These are phyloP conservation scores for Saprolegnia diclina DNA, from an alignment of 352 stramenopile species.

Conservation along the genomic window DNA sequence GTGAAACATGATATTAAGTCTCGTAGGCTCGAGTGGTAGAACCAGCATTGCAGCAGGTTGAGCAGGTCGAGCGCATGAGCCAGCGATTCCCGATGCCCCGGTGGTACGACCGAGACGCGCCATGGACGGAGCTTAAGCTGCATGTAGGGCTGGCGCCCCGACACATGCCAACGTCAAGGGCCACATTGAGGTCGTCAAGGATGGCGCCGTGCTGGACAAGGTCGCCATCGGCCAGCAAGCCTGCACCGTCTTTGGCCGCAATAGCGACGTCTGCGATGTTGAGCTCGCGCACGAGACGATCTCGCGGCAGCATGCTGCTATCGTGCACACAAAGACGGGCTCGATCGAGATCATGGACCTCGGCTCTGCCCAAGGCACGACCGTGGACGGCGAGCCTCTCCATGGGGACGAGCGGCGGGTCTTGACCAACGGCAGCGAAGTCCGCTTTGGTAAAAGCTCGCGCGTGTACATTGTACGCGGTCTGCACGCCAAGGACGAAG, in stretches of 20 bases:
- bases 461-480: conserved; percentile 26
- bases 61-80: not conserved
- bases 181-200: conserved; percentile 50
- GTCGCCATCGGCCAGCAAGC: conserved; percentile 44
- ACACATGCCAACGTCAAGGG: conserved; percentile 40
- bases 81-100: conserved; percentile 20
- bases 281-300: conserved; percentile 73
- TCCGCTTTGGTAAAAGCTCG: conserved; percentile 17
- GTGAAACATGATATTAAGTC: not conserved
- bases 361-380: conserved; percentile 77
- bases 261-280: conserved; percentile 67
- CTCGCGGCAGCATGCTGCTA: conserved; percentile 68
- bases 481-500: conserved; percentile 5
- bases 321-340: conserved; percentile 60
- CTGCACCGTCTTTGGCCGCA: conserved; percentile 69
- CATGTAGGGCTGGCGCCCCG: conserved; percentile 45
- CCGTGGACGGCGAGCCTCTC: conserved; percentile 67
- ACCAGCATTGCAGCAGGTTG: not conserved
- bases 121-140: not conserved
- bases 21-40: not conserved
- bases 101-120: not conserved
- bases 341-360: conserved; percentile 64
- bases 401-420: conserved; percentile 37
- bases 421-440: conserved; percentile 32
- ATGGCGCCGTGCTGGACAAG: conserved; percentile 35